Percentiles rank a stretch among this genome's conserved stretches.
Evolutionary conservation across 2,329 filamentous ascomycete genomes (phyloP).

Genomic region (Cyphellophora europaea): DNA sequence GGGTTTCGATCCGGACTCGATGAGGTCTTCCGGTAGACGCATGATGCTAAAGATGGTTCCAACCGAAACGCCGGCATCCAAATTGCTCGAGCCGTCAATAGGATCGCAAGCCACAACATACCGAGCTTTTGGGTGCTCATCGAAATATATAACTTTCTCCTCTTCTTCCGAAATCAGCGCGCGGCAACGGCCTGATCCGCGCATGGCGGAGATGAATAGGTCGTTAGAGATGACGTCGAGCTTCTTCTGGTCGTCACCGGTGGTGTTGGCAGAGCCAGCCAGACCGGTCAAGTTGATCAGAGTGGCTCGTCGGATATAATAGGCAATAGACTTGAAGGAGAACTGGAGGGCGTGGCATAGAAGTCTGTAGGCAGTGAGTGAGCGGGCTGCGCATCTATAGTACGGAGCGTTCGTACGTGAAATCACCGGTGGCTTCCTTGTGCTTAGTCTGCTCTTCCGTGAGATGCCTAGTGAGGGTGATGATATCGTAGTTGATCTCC

Average conservation of each 20-base stretch:
- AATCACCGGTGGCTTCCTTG: conserved; percentile 93
- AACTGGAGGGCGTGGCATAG: conserved; percentile 97
- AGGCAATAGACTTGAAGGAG: conserved; percentile 98
- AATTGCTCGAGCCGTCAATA: conserved; percentile 94
- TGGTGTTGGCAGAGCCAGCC: conserved; percentile 87
- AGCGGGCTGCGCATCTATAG: conserved; percentile 1
- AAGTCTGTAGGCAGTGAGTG: conserved; percentile 47
- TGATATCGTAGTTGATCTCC: conserved; percentile 89
- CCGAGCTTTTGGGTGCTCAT: conserved; percentile 61
- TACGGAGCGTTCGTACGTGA: conserved; percentile 56
- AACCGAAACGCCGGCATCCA: conserved; percentile 94
- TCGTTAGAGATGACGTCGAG: conserved; percentile 98
- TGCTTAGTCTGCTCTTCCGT: conserved; percentile 93
- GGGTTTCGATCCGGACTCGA: conserved; percentile 47
- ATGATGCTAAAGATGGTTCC: conserved; percentile 95
- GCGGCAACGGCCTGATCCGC: conserved; percentile 79
- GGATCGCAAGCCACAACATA: conserved; percentile 97
- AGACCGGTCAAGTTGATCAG: conserved; percentile 93
- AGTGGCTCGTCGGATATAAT: conserved; percentile 94
- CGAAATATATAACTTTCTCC: conserved; percentile 82
- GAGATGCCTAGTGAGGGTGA: conserved; percentile 89
- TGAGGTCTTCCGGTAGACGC: conserved; percentile 64
- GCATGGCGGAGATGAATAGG: conserved; percentile 92
- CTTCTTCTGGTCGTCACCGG: conserved; percentile 98
- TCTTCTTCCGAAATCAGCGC: conserved; percentile 97